Evolutionary conservation across 208 protist species (phyloP).

Genomic region (Leishmania tropica): DNA sequence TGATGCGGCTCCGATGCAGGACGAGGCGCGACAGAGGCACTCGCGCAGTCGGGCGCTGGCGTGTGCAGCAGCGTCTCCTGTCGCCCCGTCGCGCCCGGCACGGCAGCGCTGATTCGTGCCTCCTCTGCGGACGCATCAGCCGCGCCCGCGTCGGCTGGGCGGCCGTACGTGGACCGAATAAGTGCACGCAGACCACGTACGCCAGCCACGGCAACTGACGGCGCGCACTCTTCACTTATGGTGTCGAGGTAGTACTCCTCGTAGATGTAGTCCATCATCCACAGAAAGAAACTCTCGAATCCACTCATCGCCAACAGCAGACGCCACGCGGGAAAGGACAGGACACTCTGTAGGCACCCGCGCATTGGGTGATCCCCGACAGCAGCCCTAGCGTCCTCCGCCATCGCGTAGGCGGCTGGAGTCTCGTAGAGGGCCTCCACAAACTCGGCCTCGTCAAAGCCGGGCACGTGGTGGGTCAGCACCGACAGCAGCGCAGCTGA

Average conservation of each 20-base stretch:
- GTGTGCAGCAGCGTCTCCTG: background rate
- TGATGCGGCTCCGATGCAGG: constrained; percentile 11
- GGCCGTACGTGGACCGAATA: constrained; percentile 58
- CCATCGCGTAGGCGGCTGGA: constrained; percentile 27
- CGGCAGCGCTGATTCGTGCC: background rate
- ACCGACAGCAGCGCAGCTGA: constrained; percentile 58
- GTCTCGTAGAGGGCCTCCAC: constrained; percentile 74
- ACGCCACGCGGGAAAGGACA: constrained; percentile 83
- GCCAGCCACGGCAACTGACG: constrained; percentile 51
- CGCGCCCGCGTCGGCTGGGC: background rate
- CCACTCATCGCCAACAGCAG: constrained; percentile 76
- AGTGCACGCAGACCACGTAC: constrained; percentile 75
- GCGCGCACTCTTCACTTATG: constrained; percentile 14
- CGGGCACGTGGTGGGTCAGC: constrained; percentile 46
- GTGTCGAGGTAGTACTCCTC: constrained; percentile 74
- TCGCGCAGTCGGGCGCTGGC: background rate
- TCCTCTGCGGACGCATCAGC: background rate
- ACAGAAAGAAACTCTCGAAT: constrained; percentile 80
- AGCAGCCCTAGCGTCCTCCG: background rate
- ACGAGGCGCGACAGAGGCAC: background rate
- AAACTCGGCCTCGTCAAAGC: constrained; percentile 83
- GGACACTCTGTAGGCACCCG: constrained; percentile 38
- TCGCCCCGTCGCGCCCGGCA: background rate
- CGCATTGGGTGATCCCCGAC: background rate
- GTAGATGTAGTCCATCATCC: constrained; percentile 86